Conservation (phyloP, 208 protist species). For the Kentomonas sorsogonicus region DNA sequence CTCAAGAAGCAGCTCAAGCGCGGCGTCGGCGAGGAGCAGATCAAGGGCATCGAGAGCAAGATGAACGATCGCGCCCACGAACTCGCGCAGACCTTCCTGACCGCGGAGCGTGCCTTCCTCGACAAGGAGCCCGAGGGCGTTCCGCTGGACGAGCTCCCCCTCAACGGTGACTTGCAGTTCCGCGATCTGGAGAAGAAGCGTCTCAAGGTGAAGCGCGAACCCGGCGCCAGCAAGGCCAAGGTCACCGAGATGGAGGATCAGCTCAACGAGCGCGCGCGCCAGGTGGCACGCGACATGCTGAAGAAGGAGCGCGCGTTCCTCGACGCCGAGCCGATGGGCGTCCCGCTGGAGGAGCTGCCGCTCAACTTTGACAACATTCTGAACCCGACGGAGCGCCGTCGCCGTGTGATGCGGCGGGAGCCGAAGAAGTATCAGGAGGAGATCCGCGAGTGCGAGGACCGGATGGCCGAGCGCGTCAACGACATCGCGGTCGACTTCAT, state of each 20-base stretch:
- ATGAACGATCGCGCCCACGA: slow-evolving; percentile 72
- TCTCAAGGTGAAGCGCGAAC: slow-evolving; percentile 52
- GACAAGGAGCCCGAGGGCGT: slow-evolving; percentile 74
- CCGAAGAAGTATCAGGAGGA: slow-evolving; percentile 41
- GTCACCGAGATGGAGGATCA: slow-evolving; percentile 32
- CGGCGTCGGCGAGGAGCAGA: slow-evolving; percentile 31
- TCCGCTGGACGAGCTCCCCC: slow-evolving; percentile 58
- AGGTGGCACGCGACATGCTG: slow-evolving; percentile 51
- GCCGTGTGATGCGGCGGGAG: slow-evolving; percentile 32
- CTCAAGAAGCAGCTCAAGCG: slow-evolving; percentile 48
- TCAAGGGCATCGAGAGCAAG: slow-evolving; percentile 41
- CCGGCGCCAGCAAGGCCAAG: slow-evolving; percentile 18
- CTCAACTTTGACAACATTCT: slow-evolving; percentile 66
- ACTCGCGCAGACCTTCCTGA: slow-evolving; percentile 48
- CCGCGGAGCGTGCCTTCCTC: slow-evolving; percentile 63
- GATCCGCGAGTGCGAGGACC: slow-evolving; percentile 54
- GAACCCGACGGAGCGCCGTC: slow-evolving; percentile 58
- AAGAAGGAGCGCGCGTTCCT: slow-evolving; percentile 76
- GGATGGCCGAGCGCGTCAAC: slow-evolving; percentile 55
- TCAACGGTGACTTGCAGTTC: slow-evolving; percentile 64
- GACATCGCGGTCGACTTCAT: slow-evolving; percentile 66
- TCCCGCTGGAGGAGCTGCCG: slow-evolving; percentile 71
- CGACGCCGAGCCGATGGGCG: slow-evolving; percentile 76
- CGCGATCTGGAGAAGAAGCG: slow-evolving; percentile 41
- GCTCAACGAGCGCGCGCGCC: slow-evolving; percentile 42